Evolutionary conservation across 1,284 basidiomycete species (phyloP), one percentile per base, ranked within the genome.

Genomic region (Sanghuangporus weigelae): DNA sequence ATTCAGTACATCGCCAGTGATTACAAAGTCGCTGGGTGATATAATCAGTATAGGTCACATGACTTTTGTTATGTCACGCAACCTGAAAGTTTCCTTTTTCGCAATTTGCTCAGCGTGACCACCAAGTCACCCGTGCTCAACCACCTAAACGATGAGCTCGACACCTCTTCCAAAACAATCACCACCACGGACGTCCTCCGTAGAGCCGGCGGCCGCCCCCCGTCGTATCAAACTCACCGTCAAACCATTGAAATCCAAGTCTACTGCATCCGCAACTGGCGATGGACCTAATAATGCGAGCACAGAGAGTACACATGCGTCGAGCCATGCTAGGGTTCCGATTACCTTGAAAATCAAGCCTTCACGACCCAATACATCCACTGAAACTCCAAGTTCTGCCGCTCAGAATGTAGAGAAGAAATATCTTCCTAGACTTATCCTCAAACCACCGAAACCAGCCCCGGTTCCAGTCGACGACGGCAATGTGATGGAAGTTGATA

Each of bases 201-300:
- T 39, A 50, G 36, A 40, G 19, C 42, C 42, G 8, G 44, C 14
- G 35, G 35, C 56, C 3, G 21, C 56, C 5, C 55, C 38, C 35
- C 57, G 55, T 21, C 64, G 64, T 39, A 58, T 65, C 19, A 65
- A 44, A 21, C 64, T 65, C 16, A 65, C 64, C 4, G 50, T 65
- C 38, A 56, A 56, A 54, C 60, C 64, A 16, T 31, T 65, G 50
- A 65, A 59, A 39, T 36, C 51, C 55, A 63, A 63, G 36, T 42
- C 59, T 23, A 35, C 57, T 8, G 11, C 62, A 10, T 53, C 48
- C 21, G 49, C 61, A 23, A 36, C 55, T 23, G 46, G 42, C 11
- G 21, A 63, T 36, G 31, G 56, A 31, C 56, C 57, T 11, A 21
- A 14, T 50, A 35, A 56, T 36, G 51, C 44, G 36, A 31, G 16